Evolutionary conservation across 2,329 filamentous ascomycete species (phyloP).

Genomic region (Penicillium paneum): DNA sequence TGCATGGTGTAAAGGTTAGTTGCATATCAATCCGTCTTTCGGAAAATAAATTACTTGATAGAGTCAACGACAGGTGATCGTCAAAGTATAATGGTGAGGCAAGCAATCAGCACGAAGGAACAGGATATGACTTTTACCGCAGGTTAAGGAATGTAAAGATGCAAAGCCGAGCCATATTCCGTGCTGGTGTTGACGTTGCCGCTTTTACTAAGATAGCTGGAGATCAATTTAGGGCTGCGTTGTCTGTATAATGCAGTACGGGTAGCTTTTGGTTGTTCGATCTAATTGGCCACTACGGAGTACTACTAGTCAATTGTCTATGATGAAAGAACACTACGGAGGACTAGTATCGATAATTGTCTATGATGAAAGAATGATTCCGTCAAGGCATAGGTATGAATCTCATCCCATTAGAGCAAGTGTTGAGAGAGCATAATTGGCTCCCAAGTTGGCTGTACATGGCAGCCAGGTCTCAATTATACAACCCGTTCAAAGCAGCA

Average conservation of each 20-base stretch:
- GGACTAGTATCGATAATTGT: too few species aligned
- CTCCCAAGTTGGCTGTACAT: too few species aligned
- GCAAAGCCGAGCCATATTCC: too few species aligned
- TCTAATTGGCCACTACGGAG: too few species aligned
- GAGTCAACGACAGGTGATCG: conserved; percentile 8
- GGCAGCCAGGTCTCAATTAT: neutral
- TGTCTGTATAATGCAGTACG: neutral
- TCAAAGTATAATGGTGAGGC: conserved; percentile 1
- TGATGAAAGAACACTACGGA: neutral
- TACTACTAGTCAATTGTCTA: neutral
- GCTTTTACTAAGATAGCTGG: neutral
- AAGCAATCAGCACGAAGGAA: neutral
- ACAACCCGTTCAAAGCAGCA: neutral
- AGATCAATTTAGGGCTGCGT: neutral
- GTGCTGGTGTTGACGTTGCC: too few species aligned
- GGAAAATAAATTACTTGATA: neutral
- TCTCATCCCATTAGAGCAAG: too few species aligned
- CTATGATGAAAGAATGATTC: neutral
- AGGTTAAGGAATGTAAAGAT: neutral
- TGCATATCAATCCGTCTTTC: neutral
- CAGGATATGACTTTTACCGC: conserved; percentile 14
- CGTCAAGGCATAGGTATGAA: too few species aligned
- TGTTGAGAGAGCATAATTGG: too few species aligned
- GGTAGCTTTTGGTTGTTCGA: neutral
- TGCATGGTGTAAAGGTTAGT: neutral